phyloP scores from a whole-genome alignment of 257 asterid genomes.

The Scutellaria galericulata region DNA sequence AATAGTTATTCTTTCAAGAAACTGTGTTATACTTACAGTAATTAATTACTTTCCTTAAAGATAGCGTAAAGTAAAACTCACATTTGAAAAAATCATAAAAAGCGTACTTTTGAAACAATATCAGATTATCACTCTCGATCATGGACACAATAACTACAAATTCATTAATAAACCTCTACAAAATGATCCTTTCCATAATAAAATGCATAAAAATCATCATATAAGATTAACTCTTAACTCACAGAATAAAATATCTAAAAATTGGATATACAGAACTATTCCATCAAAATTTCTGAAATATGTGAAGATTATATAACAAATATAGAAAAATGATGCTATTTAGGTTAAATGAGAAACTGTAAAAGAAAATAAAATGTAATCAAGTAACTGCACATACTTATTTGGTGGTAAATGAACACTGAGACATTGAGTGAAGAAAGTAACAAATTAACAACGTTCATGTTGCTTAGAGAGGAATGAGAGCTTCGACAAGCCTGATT shows the following conservation, averaged over 20 bases:
- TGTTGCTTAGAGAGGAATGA: constrained; percentile 20
- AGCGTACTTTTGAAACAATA: too few species aligned
- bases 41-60: too few species aligned
- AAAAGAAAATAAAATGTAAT: not conserved
- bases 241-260: too few species aligned
- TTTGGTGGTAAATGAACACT: not conserved
- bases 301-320: constrained; percentile 6
- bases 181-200: too few species aligned
- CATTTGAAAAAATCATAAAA: too few species aligned
- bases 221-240: not conserved
- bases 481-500: constrained; percentile 79
- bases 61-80: too few species aligned
- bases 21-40: too few species aligned
- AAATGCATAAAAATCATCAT: constrained; percentile 28
- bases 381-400: constrained; percentile 28
- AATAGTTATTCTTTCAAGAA: too few species aligned
- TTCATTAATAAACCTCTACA: too few species aligned
- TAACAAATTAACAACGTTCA: constrained; percentile 7
- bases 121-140: too few species aligned
- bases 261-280: not conserved
- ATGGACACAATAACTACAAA: too few species aligned
- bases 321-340: constrained; percentile 11
- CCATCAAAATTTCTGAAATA: not conserved
- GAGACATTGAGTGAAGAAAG: constrained; percentile 14
- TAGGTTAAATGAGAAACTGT: constrained; percentile 17